Conservation (phyloP, 2,329 filamentous ascomycete genomes). For the Aspergillus sp. region DNA sequence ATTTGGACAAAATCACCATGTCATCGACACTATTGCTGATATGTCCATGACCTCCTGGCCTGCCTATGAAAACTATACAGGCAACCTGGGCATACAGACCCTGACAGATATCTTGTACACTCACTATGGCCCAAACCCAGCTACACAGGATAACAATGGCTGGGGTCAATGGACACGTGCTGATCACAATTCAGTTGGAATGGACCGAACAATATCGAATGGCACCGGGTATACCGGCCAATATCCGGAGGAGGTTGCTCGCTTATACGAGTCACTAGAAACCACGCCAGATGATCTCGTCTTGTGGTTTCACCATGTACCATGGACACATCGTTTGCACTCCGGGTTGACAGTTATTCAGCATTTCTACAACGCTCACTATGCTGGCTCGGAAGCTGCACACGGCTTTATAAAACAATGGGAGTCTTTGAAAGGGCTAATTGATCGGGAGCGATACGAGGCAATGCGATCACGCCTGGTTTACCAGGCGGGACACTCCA, state of each 20-base stretch:
- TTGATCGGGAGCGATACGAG: constrained; percentile 63
- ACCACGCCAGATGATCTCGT: constrained; percentile 69
- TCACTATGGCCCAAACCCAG: constrained; percentile 69
- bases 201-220: constrained; percentile 70
- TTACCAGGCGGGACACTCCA: constrained; percentile 69
- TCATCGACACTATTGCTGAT: constrained; percentile 61
- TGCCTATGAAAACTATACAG: constrained; percentile 70
- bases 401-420: constrained; percentile 59
- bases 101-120: constrained; percentile 67
- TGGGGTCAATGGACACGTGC: constrained; percentile 75
- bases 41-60: constrained; percentile 72
- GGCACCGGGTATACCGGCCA: constrained; percentile 68
- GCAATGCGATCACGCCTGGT: constrained; percentile 60
- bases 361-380: constrained; percentile 67
- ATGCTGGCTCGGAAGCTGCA: constrained; percentile 60
- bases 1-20: constrained; percentile 57
- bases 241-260: constrained; percentile 63
- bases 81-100: constrained; percentile 70
- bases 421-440: constrained; percentile 56
- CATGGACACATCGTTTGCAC: constrained; percentile 64
- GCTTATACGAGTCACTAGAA: constrained; percentile 60
- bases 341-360: constrained; percentile 69
- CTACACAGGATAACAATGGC: constrained; percentile 65
- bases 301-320: constrained; percentile 75
- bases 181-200: constrained; percentile 61